phyloP scores from a whole-genome alignment of 148 eudicot species.

The Rhododendron ferrugineum region DNA sequence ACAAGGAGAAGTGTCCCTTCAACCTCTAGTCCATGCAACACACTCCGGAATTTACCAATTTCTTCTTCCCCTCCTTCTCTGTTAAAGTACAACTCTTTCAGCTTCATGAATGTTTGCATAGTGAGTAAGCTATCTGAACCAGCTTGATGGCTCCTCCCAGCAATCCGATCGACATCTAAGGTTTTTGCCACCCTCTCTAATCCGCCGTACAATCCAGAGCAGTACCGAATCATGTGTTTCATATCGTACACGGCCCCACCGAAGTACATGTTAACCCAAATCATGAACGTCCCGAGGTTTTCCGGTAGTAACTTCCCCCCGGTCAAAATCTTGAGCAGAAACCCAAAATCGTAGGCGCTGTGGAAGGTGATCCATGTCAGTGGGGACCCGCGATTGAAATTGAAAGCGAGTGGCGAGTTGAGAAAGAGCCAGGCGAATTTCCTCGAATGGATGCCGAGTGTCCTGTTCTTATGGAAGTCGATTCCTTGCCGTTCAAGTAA shows the following conservation, averaged over 20 bases:
- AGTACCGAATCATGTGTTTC: slow-evolving; percentile 10
- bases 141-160: slow-evolving; percentile 3
- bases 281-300: background rate
- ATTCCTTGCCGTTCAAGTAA: slow-evolving; percentile 19
- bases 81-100: background rate
- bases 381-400: background rate
- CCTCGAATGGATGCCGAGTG: background rate
- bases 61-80: background rate
- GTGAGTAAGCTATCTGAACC: slow-evolving; percentile 1
- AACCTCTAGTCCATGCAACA: background rate
- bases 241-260: slow-evolving; percentile 7
- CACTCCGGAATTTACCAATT: background rate
- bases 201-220: slow-evolving; percentile 30
- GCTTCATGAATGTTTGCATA: background rate
- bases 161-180: slow-evolving; percentile 18
- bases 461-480: slow-evolving; percentile 13
- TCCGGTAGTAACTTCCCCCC: background rate
- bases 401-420: background rate
- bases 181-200: slow-evolving; percentile 28
- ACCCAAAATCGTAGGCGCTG: slow-evolving; percentile 15
- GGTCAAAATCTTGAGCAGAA: slow-evolving; percentile 11
- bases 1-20: background rate
- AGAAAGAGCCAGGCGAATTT: slow-evolving; percentile 1
- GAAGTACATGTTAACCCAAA: background rate
- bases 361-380: slow-evolving; percentile 23